Base-by-base conservation (phyloP, 139 green algal species). In the Closterium sp. region DNA sequence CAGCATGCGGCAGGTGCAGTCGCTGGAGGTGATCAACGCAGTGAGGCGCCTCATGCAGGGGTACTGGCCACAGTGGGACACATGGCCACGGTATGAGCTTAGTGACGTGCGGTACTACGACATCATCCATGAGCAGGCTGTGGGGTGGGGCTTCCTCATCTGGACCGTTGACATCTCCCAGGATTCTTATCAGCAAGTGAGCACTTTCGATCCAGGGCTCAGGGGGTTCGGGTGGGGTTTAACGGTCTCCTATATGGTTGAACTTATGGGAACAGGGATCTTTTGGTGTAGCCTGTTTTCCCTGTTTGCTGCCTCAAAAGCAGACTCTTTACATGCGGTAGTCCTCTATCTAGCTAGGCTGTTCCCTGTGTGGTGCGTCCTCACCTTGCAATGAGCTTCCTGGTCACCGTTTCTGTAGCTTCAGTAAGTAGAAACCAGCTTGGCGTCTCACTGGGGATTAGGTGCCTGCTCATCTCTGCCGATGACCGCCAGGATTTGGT, bases 21-120 rank as follows among this genome's bases (percentile, higher is more conserved):
- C 81, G 25, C 19, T 86, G 81, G 81, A 86, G 81, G 81, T 33
- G 81, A 32, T 86, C 81, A 86, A 86, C 25, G 81, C 81, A 86
- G 81, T 86, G 81, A 19, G 81, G n/a, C 81, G 81, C n/a, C 81
- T 86, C 81, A 86, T 86, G 81, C 81, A 34, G 81, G 81, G 81
- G 21, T 23, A 86, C n/a, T 23, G 81, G 2, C 81, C 81, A 8
- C n/a, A 34, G n/a, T 34, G n/a, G n/a, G 30, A 33, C 81, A 86
- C 81, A 8, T 8, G n/a, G n/a, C n/a, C 81, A 23, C 81, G 30
- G 25, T 28, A 86, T 23, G n/a, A 32, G n/a, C 81, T 86, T 7
- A 86, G 81, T 23, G 81, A 86, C 81, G 16, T 10, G 81, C 81
- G 81, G 21, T 86, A 34, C 25, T 23, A 33, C 81, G 81, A 86